A percentile compares a stretch with the other conserved stretches of the same genome.
These are phyloP conservation scores for Suillus plorans DNA, from an alignment of 768 basidiomycete species.

Conservation along the genomic window DNA sequence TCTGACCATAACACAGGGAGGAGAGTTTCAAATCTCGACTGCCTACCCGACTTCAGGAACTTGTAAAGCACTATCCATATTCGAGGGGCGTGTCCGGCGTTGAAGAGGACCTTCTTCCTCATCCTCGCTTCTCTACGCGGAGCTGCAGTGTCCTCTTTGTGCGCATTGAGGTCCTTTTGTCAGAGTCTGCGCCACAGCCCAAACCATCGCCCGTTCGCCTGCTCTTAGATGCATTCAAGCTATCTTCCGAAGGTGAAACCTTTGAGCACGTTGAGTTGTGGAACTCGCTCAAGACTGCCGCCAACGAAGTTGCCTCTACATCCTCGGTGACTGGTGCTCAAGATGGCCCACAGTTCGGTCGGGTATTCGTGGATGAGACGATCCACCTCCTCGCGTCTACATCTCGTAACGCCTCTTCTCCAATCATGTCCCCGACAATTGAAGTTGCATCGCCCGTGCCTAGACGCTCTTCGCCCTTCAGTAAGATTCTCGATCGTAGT, in stretches of 20 bases:
- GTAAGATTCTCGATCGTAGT: slow-evolving; percentile 24
- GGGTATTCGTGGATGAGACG: slow-evolving; percentile 71
- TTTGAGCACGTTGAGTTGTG: slow-evolving; percentile 46
- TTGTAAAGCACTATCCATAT: slow-evolving; percentile 72
- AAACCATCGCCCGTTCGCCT: slow-evolving; percentile 58
- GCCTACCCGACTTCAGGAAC: slow-evolving; percentile 69
- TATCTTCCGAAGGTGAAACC: slow-evolving; percentile 30
- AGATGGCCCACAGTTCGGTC: slow-evolving; percentile 43
- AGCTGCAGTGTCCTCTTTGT: slow-evolving; percentile 64
- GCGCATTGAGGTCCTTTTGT: slow-evolving; percentile 57
- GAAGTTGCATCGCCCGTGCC: slow-evolving; percentile 36
- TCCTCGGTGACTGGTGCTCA: slow-evolving; percentile 18
- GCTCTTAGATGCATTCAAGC: slow-evolving; percentile 61
- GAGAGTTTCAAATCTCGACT: slow-evolving; percentile 54
- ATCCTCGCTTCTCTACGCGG: slow-evolving; percentile 69
- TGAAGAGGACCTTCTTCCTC: slow-evolving; percentile 50
- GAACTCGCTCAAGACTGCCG: slow-evolving; percentile 50
- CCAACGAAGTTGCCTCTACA: slow-evolving; percentile 30
- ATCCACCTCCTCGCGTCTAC: slow-evolving; percentile 49
- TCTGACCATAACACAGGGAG: slow-evolving; percentile 41
- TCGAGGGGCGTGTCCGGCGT: slow-evolving; percentile 25
- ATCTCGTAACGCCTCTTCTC: slow-evolving; percentile 40
- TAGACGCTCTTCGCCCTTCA: slow-evolving; percentile 34
- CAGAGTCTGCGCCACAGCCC: slow-evolving; percentile 32
- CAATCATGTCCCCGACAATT: slow-evolving; percentile 25